phyloP scores from a whole-genome alignment of 2,329 filamentous ascomycete genomes.

The Passalora sequoiae region DNA sequence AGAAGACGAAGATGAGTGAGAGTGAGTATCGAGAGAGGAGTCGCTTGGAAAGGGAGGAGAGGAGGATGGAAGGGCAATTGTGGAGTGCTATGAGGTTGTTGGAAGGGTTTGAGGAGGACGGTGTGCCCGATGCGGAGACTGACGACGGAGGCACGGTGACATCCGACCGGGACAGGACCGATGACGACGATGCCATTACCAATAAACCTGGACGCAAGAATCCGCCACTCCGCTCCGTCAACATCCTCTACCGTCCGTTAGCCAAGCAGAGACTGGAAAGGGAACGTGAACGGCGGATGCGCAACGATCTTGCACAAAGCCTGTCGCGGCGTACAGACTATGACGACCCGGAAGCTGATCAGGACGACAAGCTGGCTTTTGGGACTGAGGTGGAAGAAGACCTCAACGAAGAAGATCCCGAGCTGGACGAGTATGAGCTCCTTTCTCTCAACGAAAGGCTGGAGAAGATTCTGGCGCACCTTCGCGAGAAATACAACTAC shows the following conservation, averaged over 20 bases:
- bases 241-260: conserved; percentile 75
- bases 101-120: conserved; percentile 65
- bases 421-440: conserved; percentile 73
- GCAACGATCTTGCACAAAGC: conserved; percentile 61
- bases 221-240: conserved; percentile 50
- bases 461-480: conserved; percentile 58
- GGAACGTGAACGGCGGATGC: conserved; percentile 62
- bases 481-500: conserved; percentile 69
- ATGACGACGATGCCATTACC: background rate
- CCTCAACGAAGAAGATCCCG: conserved; percentile 72
- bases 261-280: conserved; percentile 64
- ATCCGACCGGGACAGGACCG: conserved; percentile 13
- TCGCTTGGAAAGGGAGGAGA: conserved; percentile 63
- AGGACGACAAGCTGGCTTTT: conserved; percentile 64
- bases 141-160: conserved; percentile 18
- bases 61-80: conserved; percentile 63
- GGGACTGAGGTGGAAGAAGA: conserved; percentile 60
- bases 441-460: conserved; percentile 64
- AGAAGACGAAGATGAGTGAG: conserved; percentile 60
- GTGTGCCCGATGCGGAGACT: background rate
- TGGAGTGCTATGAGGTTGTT: conserved; percentile 76
- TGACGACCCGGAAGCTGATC: conserved; percentile 62
- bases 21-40: conserved; percentile 69
- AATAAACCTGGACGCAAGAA: conserved; percentile 2
- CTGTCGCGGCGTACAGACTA: conserved; percentile 60